These are phyloP conservation scores for Chaetomium globosum DNA, from an alignment of 2,329 filamentous ascomycete genomes.

Conservation along the genomic window DNA sequence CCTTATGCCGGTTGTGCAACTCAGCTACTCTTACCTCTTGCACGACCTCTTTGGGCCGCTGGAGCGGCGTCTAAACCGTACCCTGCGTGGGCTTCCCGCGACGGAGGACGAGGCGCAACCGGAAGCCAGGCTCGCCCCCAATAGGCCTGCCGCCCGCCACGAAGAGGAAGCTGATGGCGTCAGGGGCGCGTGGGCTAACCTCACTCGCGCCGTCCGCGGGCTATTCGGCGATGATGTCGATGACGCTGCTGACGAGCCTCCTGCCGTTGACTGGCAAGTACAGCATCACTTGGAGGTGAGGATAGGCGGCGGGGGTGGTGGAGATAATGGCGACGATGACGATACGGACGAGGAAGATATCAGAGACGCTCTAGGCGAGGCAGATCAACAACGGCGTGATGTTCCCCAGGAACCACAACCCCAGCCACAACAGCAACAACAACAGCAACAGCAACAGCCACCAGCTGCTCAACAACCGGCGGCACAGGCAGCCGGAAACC, in stretches of 20 bases:
- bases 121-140: slow-evolving; percentile 1
- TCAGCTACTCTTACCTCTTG: slow-evolving; percentile 51
- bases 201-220: slow-evolving; percentile 25
- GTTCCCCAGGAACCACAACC: slow-evolving; percentile 14
- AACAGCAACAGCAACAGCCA: slow-evolving; percentile 11
- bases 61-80: slow-evolving; percentile 53
- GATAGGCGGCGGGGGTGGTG: slow-evolving; percentile 29
- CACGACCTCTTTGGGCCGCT: slow-evolving; percentile 50
- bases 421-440: slow-evolving; percentile 18
- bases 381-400: slow-evolving; percentile 16
- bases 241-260: slow-evolving; percentile 13
- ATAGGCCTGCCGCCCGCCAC: slow-evolving; percentile 12
- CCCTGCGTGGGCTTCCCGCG: slow-evolving; percentile 45
- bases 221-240: slow-evolving; percentile 19
- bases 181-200: slow-evolving; percentile 19
- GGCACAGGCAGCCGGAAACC: slow-evolving; percentile 22
- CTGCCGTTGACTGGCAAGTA: slow-evolving; percentile 35
- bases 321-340: slow-evolving; percentile 32
- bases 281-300: slow-evolving; percentile 36
- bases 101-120: slow-evolving; percentile 33
- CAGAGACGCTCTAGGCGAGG: slow-evolving; percentile 46
- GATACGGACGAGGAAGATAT: slow-evolving; percentile 33
- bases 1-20: slow-evolving; percentile 50
- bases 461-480: neutral
- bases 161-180: slow-evolving; percentile 25